Evolutionary conservation across 306 rosid genomes (phyloP).

Genomic region (Citrullus mucosospermus): DNA sequence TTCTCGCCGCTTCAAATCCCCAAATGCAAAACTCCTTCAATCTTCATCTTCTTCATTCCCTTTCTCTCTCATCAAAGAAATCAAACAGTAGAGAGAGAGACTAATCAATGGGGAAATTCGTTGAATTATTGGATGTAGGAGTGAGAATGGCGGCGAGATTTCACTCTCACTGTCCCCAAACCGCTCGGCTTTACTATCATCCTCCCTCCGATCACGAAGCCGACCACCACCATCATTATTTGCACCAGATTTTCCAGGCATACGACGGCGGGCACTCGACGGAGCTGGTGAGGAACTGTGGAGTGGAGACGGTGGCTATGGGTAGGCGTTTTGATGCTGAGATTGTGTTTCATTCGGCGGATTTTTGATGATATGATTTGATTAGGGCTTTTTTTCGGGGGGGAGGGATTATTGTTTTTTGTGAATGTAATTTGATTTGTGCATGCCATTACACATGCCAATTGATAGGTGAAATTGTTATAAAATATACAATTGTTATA

Average conservation of each 20-base stretch:
- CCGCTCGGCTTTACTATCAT: constrained; percentile 37
- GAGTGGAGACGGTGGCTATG: neutral
- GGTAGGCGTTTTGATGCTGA: constrained; percentile 12
- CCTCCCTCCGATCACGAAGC: constrained; percentile 24
- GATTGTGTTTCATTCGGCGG: constrained; percentile 12
- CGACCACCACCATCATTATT: neutral
- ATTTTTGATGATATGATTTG: constrained; percentile 1
- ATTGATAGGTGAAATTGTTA: neutral
- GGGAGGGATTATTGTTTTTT: neutral
- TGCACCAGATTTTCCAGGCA: neutral
- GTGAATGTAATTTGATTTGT: neutral
- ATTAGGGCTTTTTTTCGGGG: neutral
- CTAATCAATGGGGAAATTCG: constrained; percentile 22
- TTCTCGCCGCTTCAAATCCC: neutral
- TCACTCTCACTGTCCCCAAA: constrained; percentile 47
- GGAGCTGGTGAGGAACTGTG: neutral
- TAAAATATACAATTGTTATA: neutral
- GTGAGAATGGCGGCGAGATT: constrained; percentile 46
- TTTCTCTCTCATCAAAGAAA: neutral
- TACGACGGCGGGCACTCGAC: neutral
- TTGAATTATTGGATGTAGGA: constrained; percentile 36
- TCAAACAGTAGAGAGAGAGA: neutral
- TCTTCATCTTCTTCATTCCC: neutral
- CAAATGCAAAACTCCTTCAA: neutral
- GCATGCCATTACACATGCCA: constrained; percentile 7